These are phyloP conservation scores for Leucocoprinus leucothites DNA, from an alignment of 768 basidiomycete species.

Conservation along the genomic window DNA sequence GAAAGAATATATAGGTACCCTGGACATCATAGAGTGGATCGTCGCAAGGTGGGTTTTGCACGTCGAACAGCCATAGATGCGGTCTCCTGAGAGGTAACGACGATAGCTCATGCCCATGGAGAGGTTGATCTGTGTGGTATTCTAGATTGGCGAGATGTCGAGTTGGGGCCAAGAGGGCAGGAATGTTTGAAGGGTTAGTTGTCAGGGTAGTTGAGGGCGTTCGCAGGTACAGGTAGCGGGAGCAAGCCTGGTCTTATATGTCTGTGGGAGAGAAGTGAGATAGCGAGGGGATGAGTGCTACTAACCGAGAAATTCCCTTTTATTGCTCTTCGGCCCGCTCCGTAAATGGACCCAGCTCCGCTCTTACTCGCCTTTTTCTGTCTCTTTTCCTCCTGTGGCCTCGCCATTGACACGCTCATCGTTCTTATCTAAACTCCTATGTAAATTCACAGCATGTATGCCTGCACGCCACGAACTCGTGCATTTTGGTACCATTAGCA, in stretches of 20 bases:
- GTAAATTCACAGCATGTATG: neutral
- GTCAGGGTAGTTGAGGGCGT: conserved; percentile 7
- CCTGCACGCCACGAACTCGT: neutral
- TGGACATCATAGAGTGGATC: conserved; percentile 86
- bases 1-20: conserved; percentile 45
- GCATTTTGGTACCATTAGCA: too few species aligned
- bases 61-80: conserved; percentile 83
- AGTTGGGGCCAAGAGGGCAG: conserved; percentile 41
- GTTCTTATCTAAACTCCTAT: neutral
- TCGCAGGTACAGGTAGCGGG: conserved; percentile 5
- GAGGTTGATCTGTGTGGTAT: conserved; percentile 17
- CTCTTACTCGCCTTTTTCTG: neutral
- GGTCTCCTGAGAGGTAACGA: conserved; percentile 78
- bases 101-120: conserved; percentile 89
- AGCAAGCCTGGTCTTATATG: conserved; percentile 15
- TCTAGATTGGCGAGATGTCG: conserved; percentile 8
- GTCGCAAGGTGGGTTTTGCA: conserved; percentile 93
- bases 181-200: conserved; percentile 23
- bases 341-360: conserved; percentile 18
- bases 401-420: conserved; percentile 4
- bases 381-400: conserved; percentile 1
- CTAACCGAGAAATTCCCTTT: conserved; percentile 22
- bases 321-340: conserved; percentile 17
- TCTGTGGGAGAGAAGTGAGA: conserved; percentile 22
- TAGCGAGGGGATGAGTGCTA: conserved; percentile 16